A percentile compares a stretch with the other conserved stretches of the same genome.
Conservation (phyloP, 176 grass and related monocot species). For the Aechmea fasciata region DNA sequence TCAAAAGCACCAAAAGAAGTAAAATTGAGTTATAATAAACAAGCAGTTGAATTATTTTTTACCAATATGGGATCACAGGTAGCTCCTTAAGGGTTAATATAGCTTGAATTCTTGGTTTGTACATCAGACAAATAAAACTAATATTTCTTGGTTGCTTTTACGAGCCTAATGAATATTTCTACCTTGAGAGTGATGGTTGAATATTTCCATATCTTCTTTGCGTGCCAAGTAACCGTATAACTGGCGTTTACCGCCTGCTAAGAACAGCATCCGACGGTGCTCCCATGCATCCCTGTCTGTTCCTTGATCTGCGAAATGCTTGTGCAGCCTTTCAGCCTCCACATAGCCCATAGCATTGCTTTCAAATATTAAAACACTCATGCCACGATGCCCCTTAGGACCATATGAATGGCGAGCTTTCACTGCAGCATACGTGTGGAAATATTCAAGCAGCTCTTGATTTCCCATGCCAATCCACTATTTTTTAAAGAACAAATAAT, state of each 20-base stretch:
- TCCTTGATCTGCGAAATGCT: constrained; percentile 55
- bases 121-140: neutral
- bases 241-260: constrained; percentile 67
- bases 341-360: constrained; percentile 56
- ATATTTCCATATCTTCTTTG: constrained; percentile 71
- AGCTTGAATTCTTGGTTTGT: too few relatives aligned
- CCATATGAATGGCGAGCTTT: constrained; percentile 85
- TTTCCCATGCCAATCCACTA: constrained; percentile 90
- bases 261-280: constrained; percentile 18
- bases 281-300: constrained; percentile 66
- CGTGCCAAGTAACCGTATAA: constrained; percentile 72
- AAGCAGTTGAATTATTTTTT: too few relatives aligned
- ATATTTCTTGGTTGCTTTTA: too few relatives aligned
- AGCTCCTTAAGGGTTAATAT: neutral
- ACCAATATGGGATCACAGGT: too few relatives aligned
- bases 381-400: constrained; percentile 76
- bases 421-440: constrained; percentile 46
- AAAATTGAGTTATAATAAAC: too few relatives aligned
- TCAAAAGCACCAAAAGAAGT: too few relatives aligned
- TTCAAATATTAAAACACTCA: constrained; percentile 86
- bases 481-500: constrained; percentile 14
- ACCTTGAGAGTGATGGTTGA: constrained; percentile 71
- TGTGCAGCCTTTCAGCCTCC: constrained; percentile 72
- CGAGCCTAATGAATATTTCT: neutral
- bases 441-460: constrained; percentile 78